phyloP scores from a whole-genome alignment of 192 early-diverging fungal genomes.

The Umbelopsis ramanniana region DNA sequence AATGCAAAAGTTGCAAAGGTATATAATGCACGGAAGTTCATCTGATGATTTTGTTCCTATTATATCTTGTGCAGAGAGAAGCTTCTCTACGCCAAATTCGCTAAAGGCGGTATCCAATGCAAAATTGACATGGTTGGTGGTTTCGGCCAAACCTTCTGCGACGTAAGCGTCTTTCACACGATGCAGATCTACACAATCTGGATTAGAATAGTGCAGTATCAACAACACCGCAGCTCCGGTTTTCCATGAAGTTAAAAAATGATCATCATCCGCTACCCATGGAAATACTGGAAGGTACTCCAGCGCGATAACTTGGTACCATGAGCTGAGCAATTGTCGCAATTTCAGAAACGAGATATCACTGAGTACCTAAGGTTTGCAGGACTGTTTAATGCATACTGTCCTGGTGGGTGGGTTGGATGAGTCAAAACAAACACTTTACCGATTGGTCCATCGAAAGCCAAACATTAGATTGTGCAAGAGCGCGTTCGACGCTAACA shows the following conservation, averaged over 20 bases:
- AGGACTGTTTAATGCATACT: neutral
- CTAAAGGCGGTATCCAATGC: neutral
- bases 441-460: conserved; percentile 16
- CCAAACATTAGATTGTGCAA: conserved; percentile 6
- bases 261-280: neutral
- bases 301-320: neutral
- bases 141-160: neutral
- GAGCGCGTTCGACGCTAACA: conserved; percentile 3
- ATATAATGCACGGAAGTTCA: conserved; percentile 7
- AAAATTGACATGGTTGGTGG: neutral
- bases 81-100: conserved; percentile 6
- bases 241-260: conserved; percentile 5
- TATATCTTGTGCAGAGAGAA: neutral
- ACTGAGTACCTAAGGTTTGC: neutral
- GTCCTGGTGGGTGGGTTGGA: neutral
- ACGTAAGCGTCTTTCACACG: neutral
- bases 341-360: neutral
- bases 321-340: neutral
- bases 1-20: conserved; percentile 15
- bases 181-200: neutral
- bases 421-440: neutral
- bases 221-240: neutral
- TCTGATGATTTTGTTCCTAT: neutral
- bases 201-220: conserved; percentile 14
- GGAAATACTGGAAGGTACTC: conserved; percentile 12